Evolutionary conservation across 2,329 filamentous ascomycete genomes (phyloP).

Genomic region (Sporothrix sp.): DNA sequence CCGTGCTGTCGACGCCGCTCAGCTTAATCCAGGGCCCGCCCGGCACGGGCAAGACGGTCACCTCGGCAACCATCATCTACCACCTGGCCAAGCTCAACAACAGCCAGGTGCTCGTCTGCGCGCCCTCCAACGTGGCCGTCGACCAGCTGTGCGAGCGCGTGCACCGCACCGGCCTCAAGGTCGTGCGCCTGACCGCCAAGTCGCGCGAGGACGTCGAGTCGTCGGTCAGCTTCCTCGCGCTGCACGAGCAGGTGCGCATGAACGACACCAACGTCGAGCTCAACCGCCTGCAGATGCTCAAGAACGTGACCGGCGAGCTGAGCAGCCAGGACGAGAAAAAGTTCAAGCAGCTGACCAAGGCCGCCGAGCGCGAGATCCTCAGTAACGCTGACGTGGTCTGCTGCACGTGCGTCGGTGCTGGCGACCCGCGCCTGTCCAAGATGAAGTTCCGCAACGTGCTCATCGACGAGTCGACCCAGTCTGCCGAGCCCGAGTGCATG

Average conservation of each 20-base stretch:
- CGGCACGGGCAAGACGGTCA: conserved; percentile 96
- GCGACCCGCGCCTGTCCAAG: conserved; percentile 88
- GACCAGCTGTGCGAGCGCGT: conserved; percentile 97
- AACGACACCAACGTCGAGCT: conserved; percentile 94
- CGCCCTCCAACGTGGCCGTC: conserved; percentile 95
- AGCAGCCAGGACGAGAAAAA: conserved; percentile 97
- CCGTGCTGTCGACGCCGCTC: conserved; percentile 83
- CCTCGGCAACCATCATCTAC: conserved; percentile 96
- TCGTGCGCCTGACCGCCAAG: conserved; percentile 95
- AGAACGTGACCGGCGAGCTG: conserved; percentile 81
- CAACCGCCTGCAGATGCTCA: conserved; percentile 84
- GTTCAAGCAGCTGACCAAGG: conserved; percentile 88
- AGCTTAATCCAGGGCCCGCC: conserved; percentile 95
- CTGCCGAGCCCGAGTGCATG: conserved; percentile 97
- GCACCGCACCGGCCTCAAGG: conserved; percentile 87
- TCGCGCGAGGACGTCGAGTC: conserved; percentile 98
- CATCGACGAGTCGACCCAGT: conserved; percentile 97
- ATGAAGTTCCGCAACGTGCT: conserved; percentile 98
- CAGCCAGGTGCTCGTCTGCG: conserved; percentile 90
- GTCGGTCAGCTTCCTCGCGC: conserved; percentile 87
- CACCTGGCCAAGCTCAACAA: conserved; percentile 92
- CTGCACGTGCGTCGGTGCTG: conserved; percentile 95
- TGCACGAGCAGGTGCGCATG: conserved; percentile 96
- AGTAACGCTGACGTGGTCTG: conserved; percentile 96
- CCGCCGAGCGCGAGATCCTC: conserved; percentile 89